These are phyloP conservation scores for Paramecium sexaurelia DNA, from an alignment of 73 alveolate species.

Conservation along the genomic window DNA sequence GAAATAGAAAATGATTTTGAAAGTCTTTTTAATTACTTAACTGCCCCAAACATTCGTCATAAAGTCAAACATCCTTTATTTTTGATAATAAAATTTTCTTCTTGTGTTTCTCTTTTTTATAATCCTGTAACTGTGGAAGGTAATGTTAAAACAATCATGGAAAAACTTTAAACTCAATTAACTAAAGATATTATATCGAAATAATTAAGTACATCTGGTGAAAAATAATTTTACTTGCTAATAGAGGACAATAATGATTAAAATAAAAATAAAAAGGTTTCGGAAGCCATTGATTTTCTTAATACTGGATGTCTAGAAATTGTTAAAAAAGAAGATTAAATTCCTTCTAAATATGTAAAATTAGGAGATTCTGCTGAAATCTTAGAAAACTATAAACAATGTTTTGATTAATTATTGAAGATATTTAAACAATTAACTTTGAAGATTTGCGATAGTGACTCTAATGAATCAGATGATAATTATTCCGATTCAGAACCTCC, in stretches of 20 bases:
- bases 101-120: slow-evolving; percentile 57
- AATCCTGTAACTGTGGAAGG: slow-evolving; percentile 25
- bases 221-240: not conserved
- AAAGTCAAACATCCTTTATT: slow-evolving; percentile 68
- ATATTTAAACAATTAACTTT: not conserved
- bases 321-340: not conserved
- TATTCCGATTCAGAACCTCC: slow-evolving; percentile 37
- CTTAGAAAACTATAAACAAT: slow-evolving; percentile 4
- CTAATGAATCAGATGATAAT: slow-evolving; percentile 45
- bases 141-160: not conserved
- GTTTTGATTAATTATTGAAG: slow-evolving; percentile 13
- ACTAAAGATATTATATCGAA: not conserved
- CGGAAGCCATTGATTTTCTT: slow-evolving; percentile 43
- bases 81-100: slow-evolving; percentile 53
- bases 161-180: not conserved
- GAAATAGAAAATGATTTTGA: slow-evolving; percentile 62
- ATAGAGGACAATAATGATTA: slow-evolving; percentile 20
- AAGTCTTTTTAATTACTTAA: slow-evolving; percentile 57
- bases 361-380: slow-evolving; percentile 10
- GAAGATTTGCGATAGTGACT: slow-evolving; percentile 21
- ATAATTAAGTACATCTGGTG: not conserved
- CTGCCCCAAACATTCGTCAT: slow-evolving; percentile 69
- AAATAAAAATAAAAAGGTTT: slow-evolving; percentile 29
- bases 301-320: not conserved
- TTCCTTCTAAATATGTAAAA: not conserved